Conservation (phyloP, 768 basidiomycete genomes). For the Collybiopsis luxurians region DNA sequence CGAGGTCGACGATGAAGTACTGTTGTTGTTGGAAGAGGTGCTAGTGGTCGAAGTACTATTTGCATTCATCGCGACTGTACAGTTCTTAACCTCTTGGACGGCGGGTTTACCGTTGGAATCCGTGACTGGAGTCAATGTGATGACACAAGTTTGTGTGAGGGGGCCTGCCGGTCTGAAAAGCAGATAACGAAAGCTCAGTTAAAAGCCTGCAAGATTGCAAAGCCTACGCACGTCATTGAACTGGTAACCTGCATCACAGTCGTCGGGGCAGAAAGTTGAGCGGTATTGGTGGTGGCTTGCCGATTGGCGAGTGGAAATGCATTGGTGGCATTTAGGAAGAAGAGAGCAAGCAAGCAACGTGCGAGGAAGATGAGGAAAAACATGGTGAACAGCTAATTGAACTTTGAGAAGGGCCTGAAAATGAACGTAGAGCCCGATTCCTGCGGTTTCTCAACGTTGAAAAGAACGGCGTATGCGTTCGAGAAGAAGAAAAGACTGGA, state of each 20-base stretch:
- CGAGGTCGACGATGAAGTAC: conserved; percentile 9
- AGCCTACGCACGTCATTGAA: conserved; percentile 42
- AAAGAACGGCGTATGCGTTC: conserved; percentile 28
- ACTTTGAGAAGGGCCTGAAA: conserved; percentile 20
- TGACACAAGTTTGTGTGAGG: conserved; percentile 56
- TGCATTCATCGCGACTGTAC: conserved; percentile 37
- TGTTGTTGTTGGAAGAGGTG: conserved; percentile 6
- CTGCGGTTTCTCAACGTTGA: conserved; percentile 45
- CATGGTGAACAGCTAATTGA: conserved; percentile 29
- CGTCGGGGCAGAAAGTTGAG: conserved; percentile 21
- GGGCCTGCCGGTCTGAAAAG: conserved; percentile 46
- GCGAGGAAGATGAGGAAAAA: conserved; percentile 32
- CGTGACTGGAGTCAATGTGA: conserved; percentile 54
- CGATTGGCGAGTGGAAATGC: conserved; percentile 35
- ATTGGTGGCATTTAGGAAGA: conserved; percentile 28
- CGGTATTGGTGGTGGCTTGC: conserved; percentile 18
- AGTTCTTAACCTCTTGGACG: conserved; percentile 51
- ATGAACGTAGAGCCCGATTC: conserved; percentile 43
- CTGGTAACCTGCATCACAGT: conserved; percentile 42
- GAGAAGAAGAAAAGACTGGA: conserved; percentile 39
- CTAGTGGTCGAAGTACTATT: conserved; percentile 4
- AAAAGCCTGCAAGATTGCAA: conserved; percentile 1
- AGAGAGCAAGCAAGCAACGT: conserved; percentile 35
- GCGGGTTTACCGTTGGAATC: conserved; percentile 46
- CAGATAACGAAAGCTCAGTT: conserved; percentile 12